Evolutionary conservation across 2,329 filamentous ascomycete genomes (phyloP).

Genomic region (Sarocladiaceae sp.): DNA sequence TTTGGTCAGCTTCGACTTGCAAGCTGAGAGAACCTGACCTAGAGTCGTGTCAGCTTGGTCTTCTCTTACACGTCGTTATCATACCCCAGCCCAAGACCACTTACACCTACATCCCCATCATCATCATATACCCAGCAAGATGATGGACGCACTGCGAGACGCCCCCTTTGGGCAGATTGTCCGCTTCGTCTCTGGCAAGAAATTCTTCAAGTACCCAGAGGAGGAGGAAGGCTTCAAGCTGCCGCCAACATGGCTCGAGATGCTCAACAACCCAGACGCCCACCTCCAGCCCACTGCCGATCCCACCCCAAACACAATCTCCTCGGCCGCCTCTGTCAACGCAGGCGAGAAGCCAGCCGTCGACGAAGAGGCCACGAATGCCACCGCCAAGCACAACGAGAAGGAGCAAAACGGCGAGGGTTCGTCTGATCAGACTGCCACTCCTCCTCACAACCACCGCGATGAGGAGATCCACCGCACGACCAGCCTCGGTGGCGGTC

Average conservation of each 20-base stretch:
- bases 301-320: conserved; percentile 3
- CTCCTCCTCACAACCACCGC: neutral
- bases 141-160: conserved; percentile 40
- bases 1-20: no score
- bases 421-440: conserved; percentile 1
- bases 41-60: no score
- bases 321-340: conserved; percentile 4
- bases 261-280: conserved; percentile 25
- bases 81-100: neutral
- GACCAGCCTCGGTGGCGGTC: conserved; percentile 1
- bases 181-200: conserved; percentile 46
- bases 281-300: conserved; percentile 10
- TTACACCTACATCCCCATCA: neutral
- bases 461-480: conserved; percentile 12
- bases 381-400: neutral
- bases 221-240: conserved; percentile 48
- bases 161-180: conserved; percentile 53
- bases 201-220: conserved; percentile 52
- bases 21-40: no score
- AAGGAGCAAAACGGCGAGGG: neutral
- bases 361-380: neutral
- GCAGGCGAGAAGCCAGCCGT: neutral
- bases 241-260: conserved; percentile 33
- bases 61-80: no score
- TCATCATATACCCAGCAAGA: conserved; percentile 1